These are phyloP conservation scores for Ustanciosporium gigantosporum DNA, from an alignment of 1,284 basidiomycete species.

Conservation along the genomic window DNA sequence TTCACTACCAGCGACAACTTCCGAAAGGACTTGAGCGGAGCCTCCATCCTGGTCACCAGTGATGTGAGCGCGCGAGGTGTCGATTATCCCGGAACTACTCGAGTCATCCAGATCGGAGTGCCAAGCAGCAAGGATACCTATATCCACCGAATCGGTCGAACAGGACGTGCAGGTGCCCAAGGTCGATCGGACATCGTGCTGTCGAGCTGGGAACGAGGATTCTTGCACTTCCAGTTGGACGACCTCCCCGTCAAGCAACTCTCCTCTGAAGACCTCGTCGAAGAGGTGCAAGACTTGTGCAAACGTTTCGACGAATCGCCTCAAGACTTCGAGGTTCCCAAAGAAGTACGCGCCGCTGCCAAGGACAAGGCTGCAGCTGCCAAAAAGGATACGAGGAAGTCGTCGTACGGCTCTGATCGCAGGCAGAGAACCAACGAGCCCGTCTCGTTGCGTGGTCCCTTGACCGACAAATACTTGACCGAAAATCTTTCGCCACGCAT, in stretches of 20 bases:
- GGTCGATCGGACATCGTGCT: conserved; percentile 87
- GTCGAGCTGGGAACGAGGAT: conserved; percentile 79
- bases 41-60: conserved; percentile 63
- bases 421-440: conserved; percentile 1
- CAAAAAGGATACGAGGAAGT: too few species aligned
- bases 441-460: conserved; percentile 19
- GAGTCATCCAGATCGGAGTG: conserved; percentile 89
- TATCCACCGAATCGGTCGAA: conserved; percentile 87
- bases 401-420: conserved; percentile 1
- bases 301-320: conserved; percentile 67
- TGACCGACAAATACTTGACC: conserved; percentile 22
- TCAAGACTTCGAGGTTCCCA: conserved; percentile 8
- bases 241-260: conserved; percentile 74
- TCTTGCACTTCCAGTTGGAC: conserved; percentile 70
- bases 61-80: conserved; percentile 64
- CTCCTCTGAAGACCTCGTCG: conserved; percentile 65
- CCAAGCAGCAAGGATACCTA: conserved; percentile 77
- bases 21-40: conserved; percentile 67
- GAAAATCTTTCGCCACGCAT: conserved; percentile 10
- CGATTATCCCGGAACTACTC: conserved; percentile 74
- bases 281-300: conserved; percentile 67
- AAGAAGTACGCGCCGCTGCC: conserved; percentile 8
- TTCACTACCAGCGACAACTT: conserved; percentile 72
- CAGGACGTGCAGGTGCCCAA: conserved; percentile 74
- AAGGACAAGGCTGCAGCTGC: conserved; percentile 1